Base-by-base conservation (phyloP, 306 rosid species). In the Fragaria vesca region DNA sequence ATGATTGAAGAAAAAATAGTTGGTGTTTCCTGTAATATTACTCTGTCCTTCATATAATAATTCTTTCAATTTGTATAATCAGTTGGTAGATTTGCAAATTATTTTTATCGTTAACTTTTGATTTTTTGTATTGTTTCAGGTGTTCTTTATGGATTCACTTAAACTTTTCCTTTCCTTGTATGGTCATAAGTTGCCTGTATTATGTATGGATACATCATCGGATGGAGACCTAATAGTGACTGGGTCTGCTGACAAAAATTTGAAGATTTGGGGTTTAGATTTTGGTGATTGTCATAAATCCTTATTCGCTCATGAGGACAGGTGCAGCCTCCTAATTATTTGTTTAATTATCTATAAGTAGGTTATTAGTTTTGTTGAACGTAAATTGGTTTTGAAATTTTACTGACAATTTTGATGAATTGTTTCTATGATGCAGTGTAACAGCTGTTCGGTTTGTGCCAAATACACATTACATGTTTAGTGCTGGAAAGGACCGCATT, bases 231-330 rank as follows among this genome's bases (percentile, higher is more conserved):
- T 95, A 83, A 79, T 95, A 12, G 97, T 89, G 78, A 95, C 98
- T 30, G 98, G 98, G 45, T 95, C 98, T 71, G 97, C 93, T 13
- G 98, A 95, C 82, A 95, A 95, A 88, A 91, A 95, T 79, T 32
- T 95, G 73, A 95, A 95, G 89, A 95, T 95, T 74, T 95, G 98
- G 98, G 98, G 98, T 80, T 82, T 93, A 88, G 97, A 92, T 82
- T 95, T 92, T 83, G 98, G 98, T 83, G 97, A 92, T 76, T 87
- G 94, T 86, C 98, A 89, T 77, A 92, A 91, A 81, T 95, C 98
- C 84, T 85, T 95, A 77, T 92, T 92, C 26, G 98, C 98, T 2
- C 98, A 95, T 80, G 82, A 87, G 76, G 97, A 91, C 83, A 95
- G 98, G 98, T 95, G 84, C 73, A 78, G 63, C 75, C 62, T 65